phyloP scores from a whole-genome alignment of 208 protist genomes.

The Herpetomonas tarakana region DNA sequence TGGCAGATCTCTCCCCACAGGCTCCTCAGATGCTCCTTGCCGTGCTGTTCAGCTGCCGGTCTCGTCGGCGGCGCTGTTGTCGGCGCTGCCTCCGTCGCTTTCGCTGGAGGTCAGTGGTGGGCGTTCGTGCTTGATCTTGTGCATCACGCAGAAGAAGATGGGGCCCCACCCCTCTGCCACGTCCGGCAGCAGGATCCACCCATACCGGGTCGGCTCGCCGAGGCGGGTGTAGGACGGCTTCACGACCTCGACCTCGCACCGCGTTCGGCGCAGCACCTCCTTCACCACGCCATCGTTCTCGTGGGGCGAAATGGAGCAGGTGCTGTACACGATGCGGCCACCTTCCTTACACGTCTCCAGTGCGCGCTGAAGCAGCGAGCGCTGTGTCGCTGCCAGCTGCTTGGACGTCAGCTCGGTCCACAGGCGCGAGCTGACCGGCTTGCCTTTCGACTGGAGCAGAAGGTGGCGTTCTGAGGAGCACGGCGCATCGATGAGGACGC shows the following conservation, averaged over 20 bases:
- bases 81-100: slow-evolving; percentile 23
- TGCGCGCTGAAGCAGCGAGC: slow-evolving; percentile 59
- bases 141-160: slow-evolving; percentile 67
- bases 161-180: slow-evolving; percentile 53
- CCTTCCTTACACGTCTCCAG: slow-evolving; percentile 72
- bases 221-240: slow-evolving; percentile 15
- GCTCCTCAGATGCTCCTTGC: too few species aligned
- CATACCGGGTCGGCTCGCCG: slow-evolving; percentile 60
- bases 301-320: slow-evolving; percentile 81
- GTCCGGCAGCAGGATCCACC: slow-evolving; percentile 76
- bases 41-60: too few species aligned
- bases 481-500: slow-evolving; percentile 90
- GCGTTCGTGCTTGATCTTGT: slow-evolving; percentile 42
- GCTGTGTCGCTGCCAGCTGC: slow-evolving; percentile 51
- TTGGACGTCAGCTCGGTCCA: slow-evolving; percentile 38
- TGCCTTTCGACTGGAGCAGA: slow-evolving; percentile 54
- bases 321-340: slow-evolving; percentile 90
- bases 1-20: too few species aligned
- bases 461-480: slow-evolving; percentile 93
- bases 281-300: slow-evolving; percentile 89
- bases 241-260: slow-evolving; percentile 52
- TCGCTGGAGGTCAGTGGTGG: slow-evolving; percentile 1
- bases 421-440: slow-evolving; percentile 35
- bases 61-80: slow-evolving; percentile 18
- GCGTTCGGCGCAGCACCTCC: slow-evolving; percentile 51